phyloP scores from a whole-genome alignment of 805 yeast species.

The Yamadazyma laniorum region DNA sequence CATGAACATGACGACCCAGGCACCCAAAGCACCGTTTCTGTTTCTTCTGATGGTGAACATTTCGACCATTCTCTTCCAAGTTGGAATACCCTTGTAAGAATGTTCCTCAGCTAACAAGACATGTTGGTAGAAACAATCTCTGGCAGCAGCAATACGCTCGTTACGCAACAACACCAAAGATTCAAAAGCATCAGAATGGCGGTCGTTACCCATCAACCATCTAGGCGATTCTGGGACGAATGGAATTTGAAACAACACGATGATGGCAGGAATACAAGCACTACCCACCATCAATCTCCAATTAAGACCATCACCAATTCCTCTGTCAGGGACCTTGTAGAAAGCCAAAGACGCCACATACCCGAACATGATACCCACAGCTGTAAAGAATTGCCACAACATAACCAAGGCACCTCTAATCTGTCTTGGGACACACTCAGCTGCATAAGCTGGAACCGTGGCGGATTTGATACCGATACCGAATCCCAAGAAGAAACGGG shows the following conservation, averaged over 20 bases:
- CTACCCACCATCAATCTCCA: conserved; percentile 69
- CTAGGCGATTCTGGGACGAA: conserved; percentile 70
- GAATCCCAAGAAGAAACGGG: conserved; percentile 58
- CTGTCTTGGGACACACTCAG: conserved; percentile 58
- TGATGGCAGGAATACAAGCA: conserved; percentile 55
- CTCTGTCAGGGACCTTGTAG: conserved; percentile 48
- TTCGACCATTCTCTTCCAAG: conserved; percentile 48
- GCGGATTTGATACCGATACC: conserved; percentile 69
- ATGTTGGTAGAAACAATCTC: conserved; percentile 60
- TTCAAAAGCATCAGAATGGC: conserved; percentile 48
- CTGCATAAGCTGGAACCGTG: conserved; percentile 65
- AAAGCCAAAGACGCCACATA: conserved; percentile 60
- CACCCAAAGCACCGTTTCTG: conserved; percentile 77
- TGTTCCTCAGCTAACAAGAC: conserved; percentile 61
- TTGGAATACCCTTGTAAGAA: conserved; percentile 46
- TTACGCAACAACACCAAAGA: conserved; percentile 48
- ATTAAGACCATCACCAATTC: conserved; percentile 47
- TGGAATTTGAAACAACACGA: conserved; percentile 49
- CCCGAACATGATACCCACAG: conserved; percentile 70
- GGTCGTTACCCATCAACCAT: conserved; percentile 58
- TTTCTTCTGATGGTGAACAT: conserved; percentile 74
- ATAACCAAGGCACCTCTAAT: conserved; percentile 65
- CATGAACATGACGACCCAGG: conserved; percentile 83
- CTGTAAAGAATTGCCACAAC: conserved; percentile 77
- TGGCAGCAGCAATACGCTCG: conserved; percentile 55